Evolutionary conservation across 2,329 filamentous ascomycete species (phyloP), one percentile per base, ranked within the genome.

Genomic region (Penicillium sclerotigenum): DNA sequence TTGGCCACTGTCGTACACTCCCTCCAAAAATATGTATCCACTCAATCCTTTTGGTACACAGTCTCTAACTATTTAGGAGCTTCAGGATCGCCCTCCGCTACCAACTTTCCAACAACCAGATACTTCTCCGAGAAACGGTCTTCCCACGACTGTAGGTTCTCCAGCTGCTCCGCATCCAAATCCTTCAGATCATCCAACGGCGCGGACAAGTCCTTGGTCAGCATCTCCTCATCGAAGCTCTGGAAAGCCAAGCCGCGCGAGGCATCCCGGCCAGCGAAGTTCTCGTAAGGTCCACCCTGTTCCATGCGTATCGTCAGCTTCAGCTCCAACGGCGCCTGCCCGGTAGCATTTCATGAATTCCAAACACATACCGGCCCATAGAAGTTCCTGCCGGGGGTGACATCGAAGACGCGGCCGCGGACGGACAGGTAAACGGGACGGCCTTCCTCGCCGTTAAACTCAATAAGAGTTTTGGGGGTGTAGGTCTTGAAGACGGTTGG

Each of bases 111-210:
- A 14, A 99, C 91, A n/a, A 97, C 85, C 24, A 96, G 79, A 75
- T 99, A 99, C 81, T 99, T 97, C 75, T 93, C 89, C 59, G 82
- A 77, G 73, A 99, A 99, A 63, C 91, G 83, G 78, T 95, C 91
- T 79, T 97, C 92, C 94, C 94, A 99, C 2, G 90, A 91, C 66
- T 83, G 81, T 73, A 97, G 77, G 47, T 91, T 89, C 73, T 96
- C 92, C 76, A 89, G 77, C 80, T 96, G 87, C 56, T 93, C 91
- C 1, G 72, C 73, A 6, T 84, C 85, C 58, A 97, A 75, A 55
- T 87, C 90, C 49, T 84, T 81, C 41, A 96, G 79, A 51, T 81
- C 84, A 71, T 96, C 91, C 60, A 97, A 78, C 42, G 91, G 90
- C 0, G 85, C 93, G 55, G 94, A 85, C 53, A 97, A 77, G 73